Base-by-base conservation (phyloP, 164 flowering plant genomes). In the Magnolia officinalis region DNA sequence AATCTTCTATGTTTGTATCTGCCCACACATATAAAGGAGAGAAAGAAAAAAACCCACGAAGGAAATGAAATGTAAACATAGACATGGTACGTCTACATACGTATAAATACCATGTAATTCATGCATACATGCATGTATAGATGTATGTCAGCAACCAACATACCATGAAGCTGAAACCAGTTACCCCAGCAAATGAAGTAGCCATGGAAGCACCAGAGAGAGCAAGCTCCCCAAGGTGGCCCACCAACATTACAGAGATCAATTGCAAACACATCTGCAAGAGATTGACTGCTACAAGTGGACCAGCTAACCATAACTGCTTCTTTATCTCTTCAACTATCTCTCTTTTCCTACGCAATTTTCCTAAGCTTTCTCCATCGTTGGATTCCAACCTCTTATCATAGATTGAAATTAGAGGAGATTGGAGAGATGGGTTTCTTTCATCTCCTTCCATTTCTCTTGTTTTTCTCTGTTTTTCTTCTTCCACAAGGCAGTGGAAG, bases 181-280 rank as follows among this genome's bases (percentile, higher is more conserved):
- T 88, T 58, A 90, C 92, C 4, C 87, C 70, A 1, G 92, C 89
- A 68, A 93, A 89, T 20, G 95, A 90, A 80, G 88, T 88, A 61
- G 96, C 96, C 86, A 93, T 82, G 45, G 97, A 86, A 81, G 91
- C 93, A 75, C 89, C 89, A 29, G 97, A 83, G 21, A 92, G 92
- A 78, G 91, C 74, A 6, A 92, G 75, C 74, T 89, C 87, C 0
- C 95, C 91, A 31, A 92, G 87, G 81, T 92, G 98, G 9, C 97
- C 97, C 45, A 91, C 95, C 77, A 88, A 87, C 92, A 92, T 90
- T 19, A 92, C 77, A 1, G 96, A 87, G 11, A 92, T 87, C 29
- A 89, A 63, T 76, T 91, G 93, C 69, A 91, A 24, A 69, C 84
- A 80, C 18, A 64, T 86, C 78, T 82, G 85, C 64, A 88, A 80